phyloP scores from a whole-genome alignment of 495 filamentous ascomycete species.

The Neurospora sp. region DNA sequence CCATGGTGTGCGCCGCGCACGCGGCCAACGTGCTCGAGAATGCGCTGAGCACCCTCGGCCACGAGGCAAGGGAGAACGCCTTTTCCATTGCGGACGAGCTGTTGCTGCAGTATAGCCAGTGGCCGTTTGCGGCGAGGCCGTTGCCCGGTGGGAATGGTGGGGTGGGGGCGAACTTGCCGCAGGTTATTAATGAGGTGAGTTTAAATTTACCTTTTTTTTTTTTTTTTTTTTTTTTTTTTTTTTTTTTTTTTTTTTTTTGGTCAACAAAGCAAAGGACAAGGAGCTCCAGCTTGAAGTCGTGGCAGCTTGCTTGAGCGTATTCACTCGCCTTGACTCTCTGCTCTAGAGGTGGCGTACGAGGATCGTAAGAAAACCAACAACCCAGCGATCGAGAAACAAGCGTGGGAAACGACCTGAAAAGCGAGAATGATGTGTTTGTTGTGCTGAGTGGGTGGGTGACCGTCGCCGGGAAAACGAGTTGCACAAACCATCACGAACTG shows the following conservation, averaged over 20 bases:
- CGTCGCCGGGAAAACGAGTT: background rate
- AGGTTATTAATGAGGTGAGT: constrained; percentile 63
- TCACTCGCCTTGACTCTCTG: constrained; percentile 89
- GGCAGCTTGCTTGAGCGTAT: constrained; percentile 90
- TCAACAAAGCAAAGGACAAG: constrained; percentile 75
- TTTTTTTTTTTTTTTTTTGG: constrained; percentile 2
- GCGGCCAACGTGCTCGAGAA: constrained; percentile 98
- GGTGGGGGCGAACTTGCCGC: constrained; percentile 89
- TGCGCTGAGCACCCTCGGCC: constrained; percentile 83
- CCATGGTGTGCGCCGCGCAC: constrained; percentile 97
- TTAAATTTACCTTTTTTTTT: background rate
- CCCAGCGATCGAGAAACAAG: background rate
- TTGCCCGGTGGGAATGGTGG: constrained; percentile 47
- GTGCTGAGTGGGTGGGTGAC: background rate
- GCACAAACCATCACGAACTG: background rate
- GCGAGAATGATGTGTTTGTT: background rate
- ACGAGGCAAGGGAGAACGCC: constrained; percentile 85
- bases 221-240: background rate
- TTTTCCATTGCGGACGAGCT: constrained; percentile 97
- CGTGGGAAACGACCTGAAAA: background rate
- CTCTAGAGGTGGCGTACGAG: constrained; percentile 38
- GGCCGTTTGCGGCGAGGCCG: constrained; percentile 78
- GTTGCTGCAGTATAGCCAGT: constrained; percentile 91
- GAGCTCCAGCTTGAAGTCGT: constrained; percentile 96
- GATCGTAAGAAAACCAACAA: background rate